Percentiles rank a stretch among this genome's conserved stretches.
phyloP scores from a whole-genome alignment of 2,329 filamentous ascomycete genomes.

The Colletotrichum tabaci region DNA sequence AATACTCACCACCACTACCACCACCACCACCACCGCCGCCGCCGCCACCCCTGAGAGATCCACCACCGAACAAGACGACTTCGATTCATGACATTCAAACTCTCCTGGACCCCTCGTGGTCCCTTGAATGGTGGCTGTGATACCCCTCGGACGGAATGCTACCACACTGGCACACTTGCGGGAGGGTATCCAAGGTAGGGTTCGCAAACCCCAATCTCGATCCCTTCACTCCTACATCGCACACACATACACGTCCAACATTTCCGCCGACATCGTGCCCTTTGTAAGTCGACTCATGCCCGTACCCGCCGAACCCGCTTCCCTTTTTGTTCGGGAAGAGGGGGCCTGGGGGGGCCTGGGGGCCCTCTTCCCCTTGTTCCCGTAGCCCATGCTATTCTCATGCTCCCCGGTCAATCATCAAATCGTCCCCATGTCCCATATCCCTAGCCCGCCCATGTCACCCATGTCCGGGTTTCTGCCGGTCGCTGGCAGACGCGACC shows the following conservation, averaged over 20 bases:
- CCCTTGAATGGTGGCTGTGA: background rate
- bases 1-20: background rate
- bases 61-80: conserved; percentile 36
- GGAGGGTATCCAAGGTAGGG: conserved; percentile 6
- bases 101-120: background rate
- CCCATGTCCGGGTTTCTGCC: conserved; percentile 5
- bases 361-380: background rate
- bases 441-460: background rate
- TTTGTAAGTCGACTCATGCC: background rate
- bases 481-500: conserved; percentile 10
- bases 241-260: conserved; percentile 2
- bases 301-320: conserved; percentile 13
- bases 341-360: too few species aligned
- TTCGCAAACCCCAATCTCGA: conserved; percentile 36
- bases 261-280: conserved; percentile 8
- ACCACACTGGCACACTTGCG: background rate
- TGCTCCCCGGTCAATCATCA: background rate
- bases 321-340: background rate
- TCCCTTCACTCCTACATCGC: conserved; percentile 19
- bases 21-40: too few species aligned
- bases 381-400: background rate
- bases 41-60: conserved; percentile 11
- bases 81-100: conserved; percentile 24
- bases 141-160: background rate
- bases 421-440: conserved; percentile 1